phyloP scores from a whole-genome alignment of 2,329 filamentous ascomycete genomes.

The Penicillium thymicola region DNA sequence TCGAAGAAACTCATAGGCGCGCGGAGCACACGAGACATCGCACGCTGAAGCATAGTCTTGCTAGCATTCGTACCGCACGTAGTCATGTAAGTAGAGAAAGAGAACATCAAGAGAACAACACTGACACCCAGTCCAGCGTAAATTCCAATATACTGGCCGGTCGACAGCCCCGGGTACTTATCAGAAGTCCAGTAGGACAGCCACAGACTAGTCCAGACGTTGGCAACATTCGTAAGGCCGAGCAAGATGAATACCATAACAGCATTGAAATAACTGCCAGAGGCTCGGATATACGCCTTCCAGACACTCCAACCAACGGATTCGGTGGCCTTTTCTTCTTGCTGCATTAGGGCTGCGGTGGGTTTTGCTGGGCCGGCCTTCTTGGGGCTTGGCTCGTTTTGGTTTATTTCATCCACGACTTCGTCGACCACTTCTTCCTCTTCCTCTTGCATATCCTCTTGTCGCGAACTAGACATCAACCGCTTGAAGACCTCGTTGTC shows the following conservation, averaged over 20 bases:
- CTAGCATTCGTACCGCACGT: slow-evolving; percentile 77
- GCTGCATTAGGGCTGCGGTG: slow-evolving; percentile 43
- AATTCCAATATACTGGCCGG: slow-evolving; percentile 66
- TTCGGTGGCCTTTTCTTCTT: slow-evolving; percentile 61
- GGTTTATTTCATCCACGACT: slow-evolving; percentile 42
- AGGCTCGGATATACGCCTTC: slow-evolving; percentile 70
- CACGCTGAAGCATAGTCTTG: slow-evolving; percentile 74
- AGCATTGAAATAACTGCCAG: slow-evolving; percentile 62
- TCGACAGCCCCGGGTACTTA: slow-evolving; percentile 62
- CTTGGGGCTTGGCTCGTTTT: slow-evolving; percentile 19
- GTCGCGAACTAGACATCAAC: slow-evolving; percentile 73
- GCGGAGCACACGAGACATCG: slow-evolving; percentile 70
- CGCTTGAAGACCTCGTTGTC: slow-evolving; percentile 73
- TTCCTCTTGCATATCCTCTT: slow-evolving; percentile 49
- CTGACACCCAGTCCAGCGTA: slow-evolving; percentile 68
- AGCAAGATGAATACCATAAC: slow-evolving; percentile 63
- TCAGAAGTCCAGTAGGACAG: slow-evolving; percentile 89
- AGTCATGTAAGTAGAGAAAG: slow-evolving; percentile 74
- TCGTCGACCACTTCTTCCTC: slow-evolving; percentile 52
- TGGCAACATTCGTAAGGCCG: slow-evolving; percentile 72
- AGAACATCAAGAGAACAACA: slow-evolving; percentile 74
- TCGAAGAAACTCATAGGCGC: slow-evolving; percentile 90
- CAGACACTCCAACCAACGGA: slow-evolving; percentile 81
- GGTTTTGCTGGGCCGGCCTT: slow-evolving; percentile 12
- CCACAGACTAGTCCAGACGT: slow-evolving; percentile 87